Conservation (phyloP, 2,329 filamentous ascomycete species). For the Camptophora hylomeconis region DNA sequence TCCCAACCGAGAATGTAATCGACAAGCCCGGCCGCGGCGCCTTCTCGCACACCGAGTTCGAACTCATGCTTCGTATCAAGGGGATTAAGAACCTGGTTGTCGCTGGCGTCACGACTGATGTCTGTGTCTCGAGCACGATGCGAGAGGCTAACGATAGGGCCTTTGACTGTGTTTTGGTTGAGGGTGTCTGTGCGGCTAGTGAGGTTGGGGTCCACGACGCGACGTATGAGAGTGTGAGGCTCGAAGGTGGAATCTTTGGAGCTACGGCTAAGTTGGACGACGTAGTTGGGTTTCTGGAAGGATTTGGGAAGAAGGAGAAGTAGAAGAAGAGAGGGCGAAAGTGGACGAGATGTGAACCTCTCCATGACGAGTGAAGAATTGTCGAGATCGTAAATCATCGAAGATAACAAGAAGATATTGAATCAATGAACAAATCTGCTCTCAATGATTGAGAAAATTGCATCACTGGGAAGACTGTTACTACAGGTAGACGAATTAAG, state of each 20-base stretch:
- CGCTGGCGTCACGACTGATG: constrained; percentile 43
- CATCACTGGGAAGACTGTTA: no score
- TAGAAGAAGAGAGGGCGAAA: no score
- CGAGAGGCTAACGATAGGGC: constrained; percentile 43
- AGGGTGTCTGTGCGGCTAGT: constrained; percentile 35
- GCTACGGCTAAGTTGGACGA: constrained; percentile 27
- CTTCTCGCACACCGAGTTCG: constrained; percentile 42
- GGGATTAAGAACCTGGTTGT: constrained; percentile 41
- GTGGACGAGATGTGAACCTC: no score
- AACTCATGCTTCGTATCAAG: constrained; percentile 36
- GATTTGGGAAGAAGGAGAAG: no score
- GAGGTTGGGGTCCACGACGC: constrained; percentile 28
- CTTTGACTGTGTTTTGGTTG: constrained; percentile 39
- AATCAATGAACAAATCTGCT: no score
- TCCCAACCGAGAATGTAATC: constrained; percentile 36
- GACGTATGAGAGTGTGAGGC: constrained; percentile 31
- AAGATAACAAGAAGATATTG: no score
- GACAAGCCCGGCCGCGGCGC: constrained; percentile 43
- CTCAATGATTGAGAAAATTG: no score
- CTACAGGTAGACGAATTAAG: no score
- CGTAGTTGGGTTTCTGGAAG: constrained; percentile 20
- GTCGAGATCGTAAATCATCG: no score
- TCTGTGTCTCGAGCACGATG: constrained; percentile 42
- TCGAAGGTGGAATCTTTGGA: constrained; percentile 35
- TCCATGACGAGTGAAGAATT: no score